phyloP scores from a whole-genome alignment of 768 basidiomycete species.

The Mycena latifolia region DNA sequence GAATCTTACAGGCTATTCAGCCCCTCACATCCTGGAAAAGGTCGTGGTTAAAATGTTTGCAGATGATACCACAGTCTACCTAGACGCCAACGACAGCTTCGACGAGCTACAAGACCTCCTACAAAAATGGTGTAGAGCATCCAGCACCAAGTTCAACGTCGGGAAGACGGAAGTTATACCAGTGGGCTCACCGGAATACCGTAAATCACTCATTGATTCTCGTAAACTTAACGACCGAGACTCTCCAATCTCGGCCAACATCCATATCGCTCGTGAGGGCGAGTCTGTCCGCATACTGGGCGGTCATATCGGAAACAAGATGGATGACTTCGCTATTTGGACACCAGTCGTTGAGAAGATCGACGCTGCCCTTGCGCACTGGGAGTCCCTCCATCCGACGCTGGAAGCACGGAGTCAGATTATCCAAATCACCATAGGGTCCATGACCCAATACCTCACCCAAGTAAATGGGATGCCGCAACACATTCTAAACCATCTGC shows the following conservation, averaged over 20 bases:
- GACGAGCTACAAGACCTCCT: conserved; percentile 43
- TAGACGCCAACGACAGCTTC: conserved; percentile 45
- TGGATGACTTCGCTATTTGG: not conserved
- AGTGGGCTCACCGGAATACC: conserved; percentile 40
- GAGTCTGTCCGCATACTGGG: conserved; percentile 31
- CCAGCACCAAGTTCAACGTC: conserved; percentile 57
- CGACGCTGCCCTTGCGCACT: not conserved
- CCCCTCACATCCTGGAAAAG: conserved; percentile 29
- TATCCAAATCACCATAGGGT: no score
- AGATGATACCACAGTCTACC: no score
- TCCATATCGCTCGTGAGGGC: conserved; percentile 45
- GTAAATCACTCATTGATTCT: conserved; percentile 14
- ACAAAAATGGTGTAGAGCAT: conserved; percentile 52
- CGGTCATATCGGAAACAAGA: not conserved
- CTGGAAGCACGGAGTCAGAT: no score
- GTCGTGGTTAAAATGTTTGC: conserved; percentile 51
- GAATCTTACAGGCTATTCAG: conserved; percentile 41
- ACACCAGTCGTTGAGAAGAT: not conserved
- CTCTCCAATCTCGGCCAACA: conserved; percentile 27
- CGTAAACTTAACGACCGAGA: conserved; percentile 10
- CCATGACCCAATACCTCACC: no score
- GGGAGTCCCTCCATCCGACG: not conserved
- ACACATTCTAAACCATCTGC: no score
- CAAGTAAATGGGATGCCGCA: no score
- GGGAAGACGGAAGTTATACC: conserved; percentile 58